phyloP scores from a whole-genome alignment of 306 rosid genomes.

The Castanea crenata region DNA sequence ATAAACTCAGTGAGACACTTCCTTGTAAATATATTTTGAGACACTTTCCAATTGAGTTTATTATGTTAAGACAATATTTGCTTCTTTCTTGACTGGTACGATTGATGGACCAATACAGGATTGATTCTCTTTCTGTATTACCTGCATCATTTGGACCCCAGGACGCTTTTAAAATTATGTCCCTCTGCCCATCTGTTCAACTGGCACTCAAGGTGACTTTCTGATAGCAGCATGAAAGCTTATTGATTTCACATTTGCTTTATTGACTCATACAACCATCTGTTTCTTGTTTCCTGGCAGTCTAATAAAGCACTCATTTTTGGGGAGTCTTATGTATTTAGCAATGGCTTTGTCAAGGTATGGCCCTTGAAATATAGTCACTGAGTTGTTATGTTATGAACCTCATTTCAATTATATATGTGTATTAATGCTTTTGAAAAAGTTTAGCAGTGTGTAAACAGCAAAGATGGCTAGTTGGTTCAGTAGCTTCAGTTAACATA shows the following conservation, averaged over 20 bases:
- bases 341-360: conserved; percentile 86
- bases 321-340: conserved; percentile 76
- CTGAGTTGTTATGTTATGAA: conserved; percentile 19
- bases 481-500: not conserved
- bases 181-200: conserved; percentile 79
- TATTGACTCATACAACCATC: conserved; percentile 18
- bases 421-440: not conserved
- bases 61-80: not conserved
- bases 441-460: not conserved
- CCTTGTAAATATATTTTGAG: not conserved
- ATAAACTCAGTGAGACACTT: not conserved
- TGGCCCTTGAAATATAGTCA: conserved; percentile 20
- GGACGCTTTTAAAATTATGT: conserved; percentile 81
- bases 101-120: conserved; percentile 52
- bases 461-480: not conserved
- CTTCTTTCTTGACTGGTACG: conserved; percentile 1
- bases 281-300: conserved; percentile 55
- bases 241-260: conserved; percentile 11
- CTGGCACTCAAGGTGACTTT: conserved; percentile 75
- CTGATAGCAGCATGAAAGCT: conserved; percentile 19
- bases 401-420: not conserved
- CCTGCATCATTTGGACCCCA: conserved; percentile 89
- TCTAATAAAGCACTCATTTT: conserved; percentile 73
- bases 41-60: not conserved
- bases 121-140: conserved; percentile 80